Percentiles rank a stretch among this genome's conserved stretches.
phyloP scores from a whole-genome alignment of 352 stramenopile genomes.

The Phytopythium delawarense region DNA sequence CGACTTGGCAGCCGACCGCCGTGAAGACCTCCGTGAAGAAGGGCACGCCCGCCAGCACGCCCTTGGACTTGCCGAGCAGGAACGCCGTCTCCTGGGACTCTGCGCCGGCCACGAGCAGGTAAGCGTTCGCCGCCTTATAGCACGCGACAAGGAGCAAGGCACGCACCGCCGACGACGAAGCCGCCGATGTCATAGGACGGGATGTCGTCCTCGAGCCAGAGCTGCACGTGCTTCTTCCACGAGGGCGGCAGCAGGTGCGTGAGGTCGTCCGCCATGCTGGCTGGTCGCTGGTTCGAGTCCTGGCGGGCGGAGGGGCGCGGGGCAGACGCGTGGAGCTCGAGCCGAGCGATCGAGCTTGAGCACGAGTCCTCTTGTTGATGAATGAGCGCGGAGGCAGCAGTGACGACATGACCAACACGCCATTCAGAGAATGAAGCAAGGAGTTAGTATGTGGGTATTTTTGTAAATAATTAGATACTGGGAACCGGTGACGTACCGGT shows the following conservation, averaged over 20 bases:
- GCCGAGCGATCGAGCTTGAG: no score
- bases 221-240: slow-evolving; percentile 85
- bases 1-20: slow-evolving; percentile 86
- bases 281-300: background rate
- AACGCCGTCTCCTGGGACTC: slow-evolving; percentile 77
- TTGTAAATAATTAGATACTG: background rate
- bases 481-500: background rate
- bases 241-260: slow-evolving; percentile 67
- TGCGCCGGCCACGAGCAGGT: slow-evolving; percentile 9
- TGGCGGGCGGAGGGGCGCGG: no score
- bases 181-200: slow-evolving; percentile 97
- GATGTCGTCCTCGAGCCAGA: slow-evolving; percentile 97
- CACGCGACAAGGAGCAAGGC: no score
- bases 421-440: background rate
- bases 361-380: no score
- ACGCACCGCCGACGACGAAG: slow-evolving; percentile 92
- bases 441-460: background rate
- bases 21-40: slow-evolving; percentile 96
- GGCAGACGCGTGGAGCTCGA: no score
- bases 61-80: slow-evolving; percentile 92
- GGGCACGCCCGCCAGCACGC: slow-evolving; percentile 92
- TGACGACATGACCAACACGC: slow-evolving; percentile 5
- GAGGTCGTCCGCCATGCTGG: slow-evolving; percentile 24
- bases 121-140: no score
- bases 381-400: no score